Evolutionary conservation across 1,139 yeast species (phyloP).

Genomic region (Pichia sp.): DNA sequence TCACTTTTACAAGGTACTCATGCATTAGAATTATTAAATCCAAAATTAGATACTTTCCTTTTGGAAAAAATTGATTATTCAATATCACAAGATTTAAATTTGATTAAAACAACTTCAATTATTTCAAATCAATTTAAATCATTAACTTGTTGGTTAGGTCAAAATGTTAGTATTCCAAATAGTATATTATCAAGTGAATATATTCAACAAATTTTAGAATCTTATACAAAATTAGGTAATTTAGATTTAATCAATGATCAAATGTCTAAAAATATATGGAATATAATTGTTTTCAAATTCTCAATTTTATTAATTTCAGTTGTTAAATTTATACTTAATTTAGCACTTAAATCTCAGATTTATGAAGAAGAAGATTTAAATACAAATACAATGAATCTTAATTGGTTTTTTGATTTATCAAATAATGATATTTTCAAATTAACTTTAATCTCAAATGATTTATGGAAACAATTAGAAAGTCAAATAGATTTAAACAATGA

Average conservation of each 20-base stretch:
- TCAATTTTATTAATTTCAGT: conserved; percentile 45
- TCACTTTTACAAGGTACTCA: conserved; percentile 68
- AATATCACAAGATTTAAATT: conserved; percentile 31
- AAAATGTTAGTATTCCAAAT: conserved; percentile 14
- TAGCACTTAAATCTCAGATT: conserved; percentile 52
- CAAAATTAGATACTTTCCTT: conserved; percentile 58
- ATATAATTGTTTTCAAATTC: conserved; percentile 28
- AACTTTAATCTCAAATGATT: conserved; percentile 2
- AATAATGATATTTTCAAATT: conserved; percentile 9
- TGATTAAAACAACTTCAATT: conserved; percentile 39
- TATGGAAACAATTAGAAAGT: conserved; percentile 2
- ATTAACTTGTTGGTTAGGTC: conserved; percentile 14
- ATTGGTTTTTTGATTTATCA: conserved; percentile 17
- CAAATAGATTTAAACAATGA: conserved; percentile 9
- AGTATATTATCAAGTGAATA: conserved; percentile 15
- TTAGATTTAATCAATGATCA: conserved; percentile 1
- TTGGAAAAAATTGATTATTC: conserved; percentile 38
- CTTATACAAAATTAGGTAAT: conserved; percentile 1
- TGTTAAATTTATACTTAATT: conserved; percentile 41
- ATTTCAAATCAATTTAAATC: conserved; percentile 30
- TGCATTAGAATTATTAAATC: conserved; percentile 60
- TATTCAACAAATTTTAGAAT: conserved; percentile 5
- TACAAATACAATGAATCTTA: conserved; percentile 52
- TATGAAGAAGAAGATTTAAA: conserved; percentile 75
- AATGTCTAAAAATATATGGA: background rate